A percentile compares a stretch with the other conserved stretches of the same genome.
Conservation (phyloP, 2,329 filamentous ascomycete species). For the Alternaria triticina region DNA sequence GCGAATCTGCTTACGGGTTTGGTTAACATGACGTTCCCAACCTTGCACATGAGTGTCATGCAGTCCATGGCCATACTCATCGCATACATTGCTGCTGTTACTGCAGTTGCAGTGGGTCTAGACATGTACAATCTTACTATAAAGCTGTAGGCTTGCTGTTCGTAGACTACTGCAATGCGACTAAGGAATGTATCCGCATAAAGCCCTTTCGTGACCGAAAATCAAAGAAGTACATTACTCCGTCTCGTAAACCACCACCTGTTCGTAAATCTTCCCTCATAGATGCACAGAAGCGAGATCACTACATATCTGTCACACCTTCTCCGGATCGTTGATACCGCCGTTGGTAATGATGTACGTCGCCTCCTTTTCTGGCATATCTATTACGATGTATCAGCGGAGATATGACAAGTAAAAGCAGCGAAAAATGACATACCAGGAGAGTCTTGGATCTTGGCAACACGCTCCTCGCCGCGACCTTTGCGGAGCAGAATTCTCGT, state of each 20-base stretch:
- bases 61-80: slow-evolving; percentile 76
- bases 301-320: slow-evolving; percentile 51
- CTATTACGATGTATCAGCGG: slow-evolving; percentile 48
- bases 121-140: slow-evolving; percentile 72
- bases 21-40: slow-evolving; percentile 86
- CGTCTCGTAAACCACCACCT: background rate
- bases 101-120: slow-evolving; percentile 70
- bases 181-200: too few relatives aligned
- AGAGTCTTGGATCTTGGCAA: slow-evolving; percentile 72
- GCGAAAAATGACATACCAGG: slow-evolving; percentile 58
- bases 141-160: slow-evolving; percentile 62
- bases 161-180: background rate
- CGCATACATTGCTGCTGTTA: slow-evolving; percentile 72
- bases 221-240: background rate
- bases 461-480: slow-evolving; percentile 71
- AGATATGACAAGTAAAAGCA: slow-evolving; percentile 12
- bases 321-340: slow-evolving; percentile 72
- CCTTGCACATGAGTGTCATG: slow-evolving; percentile 71
- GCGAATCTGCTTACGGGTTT: slow-evolving; percentile 89
- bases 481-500: slow-evolving; percentile 71
- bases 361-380: slow-evolving; percentile 72
- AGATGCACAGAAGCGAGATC: background rate
- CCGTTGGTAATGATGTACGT: slow-evolving; percentile 74
- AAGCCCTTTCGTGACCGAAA: too few relatives aligned
- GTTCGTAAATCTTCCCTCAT: background rate